These are phyloP conservation scores for Esteya vermicola DNA, from an alignment of 2,329 filamentous ascomycete species.

Conservation along the genomic window DNA sequence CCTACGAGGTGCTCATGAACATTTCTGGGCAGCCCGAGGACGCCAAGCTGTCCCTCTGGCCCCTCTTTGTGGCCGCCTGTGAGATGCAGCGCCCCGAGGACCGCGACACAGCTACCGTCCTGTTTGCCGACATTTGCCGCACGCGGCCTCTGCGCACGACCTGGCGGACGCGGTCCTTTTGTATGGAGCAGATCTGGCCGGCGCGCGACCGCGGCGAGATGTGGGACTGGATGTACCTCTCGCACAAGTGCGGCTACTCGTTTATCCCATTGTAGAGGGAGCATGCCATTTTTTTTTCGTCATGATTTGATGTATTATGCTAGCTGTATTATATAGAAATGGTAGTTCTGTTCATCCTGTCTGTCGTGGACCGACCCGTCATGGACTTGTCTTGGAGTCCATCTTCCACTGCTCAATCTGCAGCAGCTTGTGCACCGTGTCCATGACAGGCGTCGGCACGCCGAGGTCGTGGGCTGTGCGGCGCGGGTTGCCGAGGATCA, in stretches of 20 bases:
- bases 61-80: conserved; percentile 9
- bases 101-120: conserved; percentile 4
- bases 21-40: conserved; percentile 8
- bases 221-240: conserved; percentile 10
- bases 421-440: conserved; percentile 6
- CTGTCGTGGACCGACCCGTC: too few relatives aligned
- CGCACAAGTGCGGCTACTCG: not conserved
- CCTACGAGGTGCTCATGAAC: conserved; percentile 10
- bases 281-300: not conserved
- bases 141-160: conserved; percentile 7
- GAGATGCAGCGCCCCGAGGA: conserved; percentile 9
- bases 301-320: not conserved
- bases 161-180: conserved; percentile 5
- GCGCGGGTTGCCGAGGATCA: conserved; percentile 20
- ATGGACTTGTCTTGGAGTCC: too few relatives aligned
- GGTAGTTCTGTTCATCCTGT: too few relatives aligned
- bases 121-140: conserved; percentile 6
- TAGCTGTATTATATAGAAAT: too few relatives aligned
- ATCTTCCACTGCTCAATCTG: conserved; percentile 9
- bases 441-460: conserved; percentile 4
- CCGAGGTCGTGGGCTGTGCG: conserved; percentile 10
- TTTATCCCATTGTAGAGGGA: conserved; percentile 6
- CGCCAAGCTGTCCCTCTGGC: conserved; percentile 10
- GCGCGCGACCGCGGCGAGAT: conserved; percentile 8
- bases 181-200: conserved; percentile 7